Percentiles rank a stretch among this genome's conserved stretches.
phyloP scores from a whole-genome alignment of 2,329 filamentous ascomycete genomes.

The Penicillium sp. region DNA sequence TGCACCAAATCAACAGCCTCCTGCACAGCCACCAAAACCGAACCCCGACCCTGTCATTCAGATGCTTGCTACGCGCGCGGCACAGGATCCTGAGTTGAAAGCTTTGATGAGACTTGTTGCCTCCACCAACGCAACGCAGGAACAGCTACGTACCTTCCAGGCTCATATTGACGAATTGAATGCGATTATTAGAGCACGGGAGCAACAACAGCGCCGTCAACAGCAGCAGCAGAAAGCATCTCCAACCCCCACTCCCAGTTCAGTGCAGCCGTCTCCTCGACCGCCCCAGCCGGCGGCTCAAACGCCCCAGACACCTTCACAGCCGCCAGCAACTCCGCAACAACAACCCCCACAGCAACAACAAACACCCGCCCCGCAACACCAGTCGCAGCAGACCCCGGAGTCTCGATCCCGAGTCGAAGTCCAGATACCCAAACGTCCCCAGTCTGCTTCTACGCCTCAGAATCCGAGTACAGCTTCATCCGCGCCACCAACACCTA shows the following conservation, averaged over 20 bases:
- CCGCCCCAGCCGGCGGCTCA: slow-evolving; percentile 24
- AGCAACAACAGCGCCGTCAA: slow-evolving; percentile 45
- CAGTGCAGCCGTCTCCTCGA: slow-evolving; percentile 25
- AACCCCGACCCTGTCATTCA: slow-evolving; percentile 58
- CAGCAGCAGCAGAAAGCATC: slow-evolving; percentile 38
- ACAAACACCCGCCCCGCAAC: slow-evolving; percentile 15
- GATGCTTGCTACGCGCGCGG: slow-evolving; percentile 57
- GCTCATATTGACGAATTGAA: slow-evolving; percentile 58
- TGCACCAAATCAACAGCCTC: slow-evolving; percentile 32
- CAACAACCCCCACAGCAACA: slow-evolving; percentile 22
- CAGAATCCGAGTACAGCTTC: slow-evolving; percentile 16
- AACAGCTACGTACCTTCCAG: slow-evolving; percentile 56
- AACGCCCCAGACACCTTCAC: slow-evolving; percentile 12
- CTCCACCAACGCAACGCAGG: slow-evolving; percentile 54
- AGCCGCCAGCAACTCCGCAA: slow-evolving; percentile 19
- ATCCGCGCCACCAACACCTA: slow-evolving; percentile 18
- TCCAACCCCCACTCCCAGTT: slow-evolving; percentile 23
- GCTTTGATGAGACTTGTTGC: slow-evolving; percentile 57
- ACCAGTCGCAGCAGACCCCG: slow-evolving; percentile 16
- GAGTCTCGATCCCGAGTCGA: slow-evolving; percentile 26
- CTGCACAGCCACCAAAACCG: slow-evolving; percentile 47
- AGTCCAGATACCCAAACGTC: slow-evolving; percentile 25
- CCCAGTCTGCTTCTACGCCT: slow-evolving; percentile 10
- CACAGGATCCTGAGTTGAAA: slow-evolving; percentile 54
- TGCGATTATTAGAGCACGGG: slow-evolving; percentile 52